phyloP scores from a whole-genome alignment of 1,139 yeast species.

The Tardiomyces depauwii region DNA sequence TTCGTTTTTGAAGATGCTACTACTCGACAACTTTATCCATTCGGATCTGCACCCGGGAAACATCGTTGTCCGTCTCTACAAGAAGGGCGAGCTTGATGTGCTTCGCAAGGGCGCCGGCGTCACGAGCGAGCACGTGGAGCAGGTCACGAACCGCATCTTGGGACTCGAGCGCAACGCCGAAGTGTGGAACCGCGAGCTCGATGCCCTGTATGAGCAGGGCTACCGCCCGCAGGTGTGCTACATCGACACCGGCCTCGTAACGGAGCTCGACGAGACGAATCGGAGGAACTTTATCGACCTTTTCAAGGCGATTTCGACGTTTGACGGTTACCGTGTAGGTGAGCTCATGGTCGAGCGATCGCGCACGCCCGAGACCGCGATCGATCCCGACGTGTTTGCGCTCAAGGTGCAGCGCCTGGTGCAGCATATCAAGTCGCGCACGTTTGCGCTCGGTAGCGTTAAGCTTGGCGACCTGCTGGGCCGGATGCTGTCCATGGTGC shows the following conservation, averaged over 20 bases:
- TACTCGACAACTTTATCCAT: conserved; percentile 86
- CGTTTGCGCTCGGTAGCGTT: conserved; percentile 86
- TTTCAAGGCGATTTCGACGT: conserved; percentile 78
- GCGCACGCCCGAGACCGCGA: conserved; percentile 85
- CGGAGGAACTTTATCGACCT: conserved; percentile 79
- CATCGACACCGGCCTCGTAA: conserved; percentile 86
- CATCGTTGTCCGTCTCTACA: conserved; percentile 68
- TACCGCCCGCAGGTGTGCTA: conserved; percentile 83
- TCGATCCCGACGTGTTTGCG: conserved; percentile 76
- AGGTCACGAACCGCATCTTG: conserved; percentile 25
- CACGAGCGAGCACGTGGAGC: conserved; percentile 13
- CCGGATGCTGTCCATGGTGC: conserved; percentile 80
- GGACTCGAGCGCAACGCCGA: conserved; percentile 26
- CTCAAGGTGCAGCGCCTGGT: conserved; percentile 78
- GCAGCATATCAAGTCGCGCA: conserved; percentile 66
- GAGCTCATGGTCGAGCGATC: conserved; percentile 92
- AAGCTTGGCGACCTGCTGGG: conserved; percentile 87
- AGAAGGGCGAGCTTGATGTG: conserved; percentile 15
- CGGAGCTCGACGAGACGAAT: conserved; percentile 70
- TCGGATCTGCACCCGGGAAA: conserved; percentile 97
- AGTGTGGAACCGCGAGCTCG: conserved; percentile 42
- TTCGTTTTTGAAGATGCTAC: conserved; percentile 84
- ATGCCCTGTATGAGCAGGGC: conserved; percentile 43
- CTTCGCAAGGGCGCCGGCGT: conserved; percentile 10
- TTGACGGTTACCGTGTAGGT: conserved; percentile 93